Conservation (phyloP, 208 protist genomes). For the Trichomonas tenax region DNA sequence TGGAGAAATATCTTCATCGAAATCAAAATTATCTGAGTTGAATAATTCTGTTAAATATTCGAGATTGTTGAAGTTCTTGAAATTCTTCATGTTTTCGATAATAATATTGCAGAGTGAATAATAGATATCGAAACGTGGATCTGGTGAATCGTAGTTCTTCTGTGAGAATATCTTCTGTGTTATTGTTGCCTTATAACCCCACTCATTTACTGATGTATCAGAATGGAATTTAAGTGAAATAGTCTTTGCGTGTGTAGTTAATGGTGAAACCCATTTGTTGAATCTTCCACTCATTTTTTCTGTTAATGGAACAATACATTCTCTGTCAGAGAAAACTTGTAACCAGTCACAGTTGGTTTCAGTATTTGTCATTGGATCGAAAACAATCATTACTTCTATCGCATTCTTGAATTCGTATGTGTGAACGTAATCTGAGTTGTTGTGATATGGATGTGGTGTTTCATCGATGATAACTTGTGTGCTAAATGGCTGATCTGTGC, state of each 20-base stretch:
- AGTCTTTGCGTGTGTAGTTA: background rate
- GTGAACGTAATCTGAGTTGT: background rate
- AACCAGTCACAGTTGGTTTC: background rate
- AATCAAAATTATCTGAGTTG: background rate
- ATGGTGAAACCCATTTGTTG: background rate
- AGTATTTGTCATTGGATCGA: background rate
- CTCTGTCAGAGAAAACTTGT: background rate
- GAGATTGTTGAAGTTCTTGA: background rate
- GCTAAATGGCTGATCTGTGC: background rate
- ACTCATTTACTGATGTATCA: background rate
- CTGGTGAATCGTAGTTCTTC: background rate
- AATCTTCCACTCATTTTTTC: background rate
- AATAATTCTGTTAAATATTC: background rate
- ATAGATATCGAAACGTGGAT: background rate
- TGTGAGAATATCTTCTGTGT: background rate
- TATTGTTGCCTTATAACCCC: slow-evolving; percentile 5
- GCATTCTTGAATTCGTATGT: background rate
- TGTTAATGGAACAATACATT: background rate
- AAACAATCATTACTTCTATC: background rate
- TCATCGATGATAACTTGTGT: background rate
- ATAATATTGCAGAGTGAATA: background rate
- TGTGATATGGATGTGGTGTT: background rate
- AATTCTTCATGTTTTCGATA: background rate
- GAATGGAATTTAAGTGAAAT: background rate
- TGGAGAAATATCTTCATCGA: background rate